Evolutionary conservation across 75 land plant genomes (phyloP).

Genomic region (Selaginella tamariscina): DNA sequence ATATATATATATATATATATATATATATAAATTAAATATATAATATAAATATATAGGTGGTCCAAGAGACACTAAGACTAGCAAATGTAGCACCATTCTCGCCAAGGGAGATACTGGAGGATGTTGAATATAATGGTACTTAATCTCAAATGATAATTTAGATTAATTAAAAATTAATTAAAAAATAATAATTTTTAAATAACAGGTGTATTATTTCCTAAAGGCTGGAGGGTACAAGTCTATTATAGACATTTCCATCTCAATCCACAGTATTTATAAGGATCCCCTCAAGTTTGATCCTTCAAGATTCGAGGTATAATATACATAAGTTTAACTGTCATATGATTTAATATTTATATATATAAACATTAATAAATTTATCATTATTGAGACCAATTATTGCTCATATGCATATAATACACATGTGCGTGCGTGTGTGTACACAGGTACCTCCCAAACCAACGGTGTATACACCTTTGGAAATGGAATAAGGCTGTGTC

Average conservation of each 20-base stretch:
- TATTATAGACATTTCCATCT: conserved; percentile 11
- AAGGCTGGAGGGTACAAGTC: conserved; percentile 8
- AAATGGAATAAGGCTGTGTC: conserved; percentile 8
- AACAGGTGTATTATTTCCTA: conserved; percentile 9
- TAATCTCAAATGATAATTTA: too few relatives aligned
- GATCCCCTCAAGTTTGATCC: conserved; percentile 8
- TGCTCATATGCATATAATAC: too few relatives aligned
- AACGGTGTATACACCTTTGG: conserved; percentile 10
- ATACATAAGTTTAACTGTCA: neutral
- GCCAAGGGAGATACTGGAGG: conserved; percentile 5
- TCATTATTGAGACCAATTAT: too few relatives aligned
- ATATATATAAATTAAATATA: too few relatives aligned
- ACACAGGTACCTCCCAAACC: neutral
- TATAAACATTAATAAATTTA: too few relatives aligned
- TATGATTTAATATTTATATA: neutral
- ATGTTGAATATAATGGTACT: conserved; percentile 6
- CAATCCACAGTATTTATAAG: conserved; percentile 1
- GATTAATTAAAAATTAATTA: too few relatives aligned
- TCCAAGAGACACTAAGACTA: conserved; percentile 2
- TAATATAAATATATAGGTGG: neutral
- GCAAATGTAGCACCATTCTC: conserved; percentile 13
- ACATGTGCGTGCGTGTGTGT: too few relatives aligned
- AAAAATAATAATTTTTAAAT: too few relatives aligned
- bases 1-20: too few relatives aligned
- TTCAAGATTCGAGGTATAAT: neutral